Base-by-base conservation (phyloP, 1,284 basidiomycete species). In the Sanguinoderma infundibulare region DNA sequence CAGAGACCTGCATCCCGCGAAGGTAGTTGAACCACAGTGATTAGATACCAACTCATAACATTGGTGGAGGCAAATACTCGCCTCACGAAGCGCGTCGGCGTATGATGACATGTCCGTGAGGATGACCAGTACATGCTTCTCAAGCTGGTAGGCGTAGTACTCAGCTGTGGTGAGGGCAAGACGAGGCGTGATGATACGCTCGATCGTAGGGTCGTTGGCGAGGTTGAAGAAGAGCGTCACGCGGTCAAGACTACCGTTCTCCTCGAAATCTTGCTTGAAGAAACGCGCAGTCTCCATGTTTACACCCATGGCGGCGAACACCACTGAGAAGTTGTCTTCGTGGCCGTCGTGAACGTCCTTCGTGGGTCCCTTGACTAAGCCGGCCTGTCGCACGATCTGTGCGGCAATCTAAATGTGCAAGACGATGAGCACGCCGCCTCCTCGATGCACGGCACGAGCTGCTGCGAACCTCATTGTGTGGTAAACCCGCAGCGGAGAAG, bases 281-380 rank as follows among this genome's bases (percentile, higher is more conserved):
- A 98, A 99, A 57, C 98, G 90, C 34, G 98, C 98, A 8, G 98
- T 99, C 79, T 99, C 98, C 96, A 98, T 98, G 83, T 99, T 99
- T 72, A 98, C 98, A 88, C 98, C 98, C 98, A 99, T 99, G 46
- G 98, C 98, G 57, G 96, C 98, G 75, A 99, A 99, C 57, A 99
- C 98, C 73, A 99, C 97, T 56, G 95, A 97, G 85, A 99, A 99
- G 80, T 99, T 99, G 82, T 99, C 98, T 83, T 98, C 97, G 80
- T 99, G 98, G 53, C 96, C 98, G 76, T 99, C 98, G 75, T 97
- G 96, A 26, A 98, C 95, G 71, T 94, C 96, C 80, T 99, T 98
- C 59, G 92, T 94, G 10, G 96, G 96, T 47, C 91, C 84, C 79
- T 96, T 96, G 72, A 99, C 97, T 61, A 99, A 83, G 69, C 98